phyloP scores from a whole-genome alignment of 2,329 filamentous ascomycete species.

The Aspergillus ochraceoroseus region DNA sequence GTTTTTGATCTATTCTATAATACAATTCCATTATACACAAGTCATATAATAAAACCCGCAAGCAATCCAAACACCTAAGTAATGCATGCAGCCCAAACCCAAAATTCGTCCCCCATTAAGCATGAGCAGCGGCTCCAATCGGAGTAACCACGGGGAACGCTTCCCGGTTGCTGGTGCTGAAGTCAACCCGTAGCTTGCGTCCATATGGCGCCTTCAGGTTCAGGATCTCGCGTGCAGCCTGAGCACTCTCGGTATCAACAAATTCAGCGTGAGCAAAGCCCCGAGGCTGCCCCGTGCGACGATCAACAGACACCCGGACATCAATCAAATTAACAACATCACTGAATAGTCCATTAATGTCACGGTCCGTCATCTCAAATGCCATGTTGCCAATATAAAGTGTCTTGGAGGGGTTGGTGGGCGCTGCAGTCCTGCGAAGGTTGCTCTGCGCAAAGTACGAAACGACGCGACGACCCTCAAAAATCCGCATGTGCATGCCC shows the following conservation, averaged over 20 bases:
- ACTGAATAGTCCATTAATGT: slow-evolving; percentile 72
- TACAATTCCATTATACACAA: slow-evolving; percentile 2
- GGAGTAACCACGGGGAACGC: not conserved
- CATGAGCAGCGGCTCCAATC: not conserved
- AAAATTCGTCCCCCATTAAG: not conserved
- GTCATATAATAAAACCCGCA: not conserved
- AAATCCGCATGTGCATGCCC: slow-evolving; percentile 55
- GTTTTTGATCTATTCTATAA: not conserved
- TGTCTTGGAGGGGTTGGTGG: slow-evolving; percentile 54
- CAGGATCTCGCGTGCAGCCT: slow-evolving; percentile 55
- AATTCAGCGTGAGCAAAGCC: slow-evolving; percentile 87
- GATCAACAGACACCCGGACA: slow-evolving; percentile 77
- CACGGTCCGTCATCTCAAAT: slow-evolving; percentile 77
- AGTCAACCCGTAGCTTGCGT: slow-evolving; percentile 63
- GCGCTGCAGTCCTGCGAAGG: slow-evolving; percentile 19
- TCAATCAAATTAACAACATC: slow-evolving; percentile 65
- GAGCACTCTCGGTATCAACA: slow-evolving; percentile 60
- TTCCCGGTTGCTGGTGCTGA: slow-evolving; percentile 34
- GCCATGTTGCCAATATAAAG: slow-evolving; percentile 83
- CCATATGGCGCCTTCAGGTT: slow-evolving; percentile 58
- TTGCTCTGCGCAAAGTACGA: slow-evolving; percentile 54
- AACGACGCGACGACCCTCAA: slow-evolving; percentile 60
- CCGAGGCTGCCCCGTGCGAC: slow-evolving; percentile 70
- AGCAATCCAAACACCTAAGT: not conserved
- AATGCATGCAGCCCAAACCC: slow-evolving; percentile 3